Conservation (phyloP, 495 filamentous ascomycete genomes). For the Letharia lupina region DNA sequence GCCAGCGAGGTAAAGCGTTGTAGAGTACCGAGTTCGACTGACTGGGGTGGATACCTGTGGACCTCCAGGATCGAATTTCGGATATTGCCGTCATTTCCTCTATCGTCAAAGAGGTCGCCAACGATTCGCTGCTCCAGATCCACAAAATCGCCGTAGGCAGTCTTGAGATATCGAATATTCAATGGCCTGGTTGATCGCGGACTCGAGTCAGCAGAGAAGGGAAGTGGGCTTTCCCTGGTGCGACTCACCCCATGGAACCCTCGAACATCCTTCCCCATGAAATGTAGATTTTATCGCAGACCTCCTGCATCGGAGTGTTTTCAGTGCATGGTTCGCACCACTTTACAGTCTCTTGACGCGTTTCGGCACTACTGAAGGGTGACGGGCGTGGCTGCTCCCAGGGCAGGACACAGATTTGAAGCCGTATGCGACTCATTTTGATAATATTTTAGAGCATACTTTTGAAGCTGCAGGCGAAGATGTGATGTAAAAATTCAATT, state of each 20-base stretch:
- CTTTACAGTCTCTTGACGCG: conserved; percentile 18
- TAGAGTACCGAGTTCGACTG: conserved; percentile 8
- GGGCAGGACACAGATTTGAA: conserved; percentile 21
- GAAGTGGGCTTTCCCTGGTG: background rate
- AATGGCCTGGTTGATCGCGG: conserved; percentile 14
- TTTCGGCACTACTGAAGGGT: conserved; percentile 5
- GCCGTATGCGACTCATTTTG: conserved; percentile 20
- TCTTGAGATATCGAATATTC: conserved; percentile 20
- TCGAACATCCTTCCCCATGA: conserved; percentile 18
- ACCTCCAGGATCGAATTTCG: conserved; percentile 20
- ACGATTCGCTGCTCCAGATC: conserved; percentile 16
- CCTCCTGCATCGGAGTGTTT: conserved; percentile 15
- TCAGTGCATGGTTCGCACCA: conserved; percentile 18
- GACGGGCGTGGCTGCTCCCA: conserved; percentile 7
- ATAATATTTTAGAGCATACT: background rate
- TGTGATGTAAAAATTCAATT: background rate
- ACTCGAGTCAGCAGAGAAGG: conserved; percentile 2
- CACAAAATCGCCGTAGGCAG: conserved; percentile 16
- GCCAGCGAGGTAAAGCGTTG: conserved; percentile 21
- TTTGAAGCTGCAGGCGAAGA: background rate
- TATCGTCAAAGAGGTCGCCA: conserved; percentile 25
- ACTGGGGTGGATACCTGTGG: conserved; percentile 18
- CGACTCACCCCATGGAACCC: conserved; percentile 14
- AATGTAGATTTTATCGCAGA: conserved; percentile 14
- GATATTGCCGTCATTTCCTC: conserved; percentile 9